Percentiles rank a stretch among this genome's conserved stretches.
Conservation (phyloP, 352 stramenopile species). For the Hyaloperonospora brassicae region DNA sequence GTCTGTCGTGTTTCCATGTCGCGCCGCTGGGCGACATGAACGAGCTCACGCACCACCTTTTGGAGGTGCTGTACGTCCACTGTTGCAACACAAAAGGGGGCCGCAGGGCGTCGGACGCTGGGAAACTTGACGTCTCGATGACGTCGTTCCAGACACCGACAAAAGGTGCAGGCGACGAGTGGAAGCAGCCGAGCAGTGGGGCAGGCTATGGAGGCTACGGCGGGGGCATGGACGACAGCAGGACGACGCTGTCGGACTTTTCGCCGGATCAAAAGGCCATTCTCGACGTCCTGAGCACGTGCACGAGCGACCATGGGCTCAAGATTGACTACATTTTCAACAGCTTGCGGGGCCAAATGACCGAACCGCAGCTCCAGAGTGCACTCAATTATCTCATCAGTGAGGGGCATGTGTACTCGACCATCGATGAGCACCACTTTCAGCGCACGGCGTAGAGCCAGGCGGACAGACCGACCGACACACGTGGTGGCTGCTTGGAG, state of each 20-base stretch:
- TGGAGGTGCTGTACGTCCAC: slow-evolving; percentile 90
- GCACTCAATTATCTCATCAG: slow-evolving; percentile 77
- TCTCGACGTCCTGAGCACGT: slow-evolving; percentile 62
- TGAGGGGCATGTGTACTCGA: slow-evolving; percentile 88
- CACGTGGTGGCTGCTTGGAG: too few species aligned
- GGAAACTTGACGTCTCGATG: slow-evolving; percentile 21
- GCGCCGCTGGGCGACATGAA: slow-evolving; percentile 86
- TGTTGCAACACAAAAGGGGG: slow-evolving; percentile 75
- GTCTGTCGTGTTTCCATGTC: slow-evolving; percentile 84
- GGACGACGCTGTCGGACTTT: slow-evolving; percentile 67
- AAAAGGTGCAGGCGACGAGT: slow-evolving; percentile 17
- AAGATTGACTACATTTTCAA: slow-evolving; percentile 77
- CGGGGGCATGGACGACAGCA: slow-evolving; percentile 28
- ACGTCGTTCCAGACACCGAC: slow-evolving; percentile 33
- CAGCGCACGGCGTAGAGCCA: slow-evolving; percentile 66
- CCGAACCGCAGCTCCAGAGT: slow-evolving; percentile 50
- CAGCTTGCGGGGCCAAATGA: slow-evolving; percentile 55
- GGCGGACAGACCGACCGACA: too few species aligned
- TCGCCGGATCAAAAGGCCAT: slow-evolving; percentile 74
- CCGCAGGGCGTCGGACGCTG: slow-evolving; percentile 22
- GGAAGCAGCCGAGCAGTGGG: slow-evolving; percentile 21
- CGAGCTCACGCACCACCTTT: slow-evolving; percentile 93
- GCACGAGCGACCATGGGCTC: slow-evolving; percentile 62
- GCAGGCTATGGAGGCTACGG: slow-evolving; percentile 18
- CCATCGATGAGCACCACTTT: slow-evolving; percentile 88